phyloP scores from a whole-genome alignment of 345 rosid species.

The Clausena lansium region DNA sequence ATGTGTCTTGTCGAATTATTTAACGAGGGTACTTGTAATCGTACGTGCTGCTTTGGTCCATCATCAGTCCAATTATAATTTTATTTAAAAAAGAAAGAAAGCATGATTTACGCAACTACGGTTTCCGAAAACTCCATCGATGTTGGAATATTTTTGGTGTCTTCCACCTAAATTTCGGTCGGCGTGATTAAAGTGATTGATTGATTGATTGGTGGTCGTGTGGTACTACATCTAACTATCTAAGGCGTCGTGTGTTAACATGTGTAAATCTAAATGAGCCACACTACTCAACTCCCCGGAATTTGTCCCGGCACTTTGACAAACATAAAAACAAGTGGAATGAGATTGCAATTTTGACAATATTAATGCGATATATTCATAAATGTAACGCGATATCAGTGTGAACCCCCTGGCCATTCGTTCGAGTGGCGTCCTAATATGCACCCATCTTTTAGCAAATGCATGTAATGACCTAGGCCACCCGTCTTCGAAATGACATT shows the following conservation, averaged over 20 bases:
- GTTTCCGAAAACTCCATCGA: constrained; percentile 3
- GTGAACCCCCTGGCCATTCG: too few species aligned
- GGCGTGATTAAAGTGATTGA: neutral
- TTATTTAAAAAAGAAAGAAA: too few species aligned
- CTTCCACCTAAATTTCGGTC: constrained; percentile 10
- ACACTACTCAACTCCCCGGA: constrained; percentile 9
- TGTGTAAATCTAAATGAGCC: neutral
- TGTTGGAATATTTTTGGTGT: constrained; percentile 12
- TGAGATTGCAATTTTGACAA: too few species aligned
- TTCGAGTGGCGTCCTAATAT: constrained; percentile 22
- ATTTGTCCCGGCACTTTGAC: constrained; percentile 5
- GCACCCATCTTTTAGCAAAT: constrained; percentile 1
- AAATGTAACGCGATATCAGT: too few species aligned
- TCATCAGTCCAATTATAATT: neutral
- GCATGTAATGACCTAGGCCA: neutral
- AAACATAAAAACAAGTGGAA: too few species aligned
- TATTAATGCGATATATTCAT: too few species aligned
- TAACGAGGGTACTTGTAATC: neutral
- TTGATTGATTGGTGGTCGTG: neutral
- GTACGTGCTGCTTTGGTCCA: neutral
- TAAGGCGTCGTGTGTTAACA: neutral
- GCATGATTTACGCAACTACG: neutral
- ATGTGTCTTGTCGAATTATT: neutral
- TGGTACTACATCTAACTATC: constrained; percentile 17
- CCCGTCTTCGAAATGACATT: neutral